These are phyloP conservation scores for Epichloe glyceriae DNA, from an alignment of 2,329 filamentous ascomycete species.

Conservation along the genomic window DNA sequence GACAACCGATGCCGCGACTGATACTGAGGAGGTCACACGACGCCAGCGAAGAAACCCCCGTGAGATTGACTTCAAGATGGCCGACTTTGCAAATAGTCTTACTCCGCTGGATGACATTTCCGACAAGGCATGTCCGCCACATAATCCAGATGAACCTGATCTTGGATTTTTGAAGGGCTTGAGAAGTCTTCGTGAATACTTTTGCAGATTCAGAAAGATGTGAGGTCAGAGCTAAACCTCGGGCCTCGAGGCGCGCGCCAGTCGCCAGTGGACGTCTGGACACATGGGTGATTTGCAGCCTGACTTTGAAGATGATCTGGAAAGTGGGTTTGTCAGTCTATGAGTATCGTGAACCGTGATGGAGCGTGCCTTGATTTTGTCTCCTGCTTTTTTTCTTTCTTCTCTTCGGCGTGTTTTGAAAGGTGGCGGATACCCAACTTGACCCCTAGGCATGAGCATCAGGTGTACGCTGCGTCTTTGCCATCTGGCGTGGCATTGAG, in stretches of 20 bases:
- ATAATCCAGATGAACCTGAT: slow-evolving; percentile 69
- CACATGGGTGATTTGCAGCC: slow-evolving; percentile 12
- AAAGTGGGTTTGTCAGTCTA: slow-evolving; percentile 2
- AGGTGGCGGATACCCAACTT: neutral
- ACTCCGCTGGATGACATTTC: slow-evolving; percentile 65
- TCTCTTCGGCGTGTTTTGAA: neutral
- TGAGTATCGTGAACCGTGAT: neutral
- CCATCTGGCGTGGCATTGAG: neutral
- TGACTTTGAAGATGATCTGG: slow-evolving; percentile 16
- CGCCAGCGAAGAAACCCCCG: slow-evolving; percentile 35
- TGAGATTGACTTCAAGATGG: slow-evolving; percentile 86
- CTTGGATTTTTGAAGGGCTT: slow-evolving; percentile 81
- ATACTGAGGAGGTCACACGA: slow-evolving; percentile 40
- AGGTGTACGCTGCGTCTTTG: neutral
- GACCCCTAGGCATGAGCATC: neutral
- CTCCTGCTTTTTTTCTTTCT: neutral
- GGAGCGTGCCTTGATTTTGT: neutral
- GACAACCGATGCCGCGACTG: slow-evolving; percentile 44
- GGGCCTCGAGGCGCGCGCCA: slow-evolving; percentile 16
- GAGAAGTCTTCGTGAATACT: slow-evolving; percentile 66
- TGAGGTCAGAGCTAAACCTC: slow-evolving; percentile 41
- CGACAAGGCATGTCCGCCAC: slow-evolving; percentile 61
- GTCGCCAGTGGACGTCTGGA: slow-evolving; percentile 8
- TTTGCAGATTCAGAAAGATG: slow-evolving; percentile 77
- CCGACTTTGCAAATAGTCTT: slow-evolving; percentile 96